Base-by-base conservation (phyloP, 495 filamentous ascomycete genomes). In the Penicillium cataractarum region DNA sequence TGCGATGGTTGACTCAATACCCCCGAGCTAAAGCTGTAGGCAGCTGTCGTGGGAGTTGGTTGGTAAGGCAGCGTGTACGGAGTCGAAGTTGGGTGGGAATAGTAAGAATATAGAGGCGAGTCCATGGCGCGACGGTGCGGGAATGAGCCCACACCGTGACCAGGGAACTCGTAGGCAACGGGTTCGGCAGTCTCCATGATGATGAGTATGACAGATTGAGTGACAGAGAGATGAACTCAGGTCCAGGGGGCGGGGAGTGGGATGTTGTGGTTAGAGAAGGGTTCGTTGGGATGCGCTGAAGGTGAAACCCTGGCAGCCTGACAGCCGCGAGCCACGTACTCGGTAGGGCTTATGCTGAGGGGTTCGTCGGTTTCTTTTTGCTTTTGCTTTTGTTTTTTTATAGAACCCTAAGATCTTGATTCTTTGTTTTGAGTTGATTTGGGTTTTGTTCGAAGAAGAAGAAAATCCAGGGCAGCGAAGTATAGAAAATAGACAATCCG, bases 121-220 rank as follows among this genome's bases (percentile, higher is more conserved):
- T 72, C 70, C 63, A 80, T 73, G 54, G 76, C 64, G 8, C 78
- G 78, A 61, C 77, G 77, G 61, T 73, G 71, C 17, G 69, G 67
- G 67, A 76, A 67, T 26, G 73, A 69, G 21, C 76, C 76, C 44
- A 80, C 66, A 26, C 64, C 66, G 66, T 80, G 77, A 59, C 74
- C 71, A 9, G 78, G 65, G 58, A 80, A 80, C 39, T 77, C 76
- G 57, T 77, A 82, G 24, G 78, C 74, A 27, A 78, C 77, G 0
- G 79, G 76, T 59, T 80, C 78, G 44, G 74, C 70, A 21, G 79
- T 75, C 58, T 82, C 79, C 79, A 82, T 82, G 32, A 46, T 55
- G 6, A 22, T 24, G 39, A 42, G 53, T 22, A n/a, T 17, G 29
- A 19, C 51, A 54, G 29, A 19, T 19, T 35, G 29, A 35, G 9